Percentiles rank a stretch among this genome's conserved stretches.
phyloP scores from a whole-genome alignment of 495 filamentous ascomycete species.

The Daldinia decipiens region DNA sequence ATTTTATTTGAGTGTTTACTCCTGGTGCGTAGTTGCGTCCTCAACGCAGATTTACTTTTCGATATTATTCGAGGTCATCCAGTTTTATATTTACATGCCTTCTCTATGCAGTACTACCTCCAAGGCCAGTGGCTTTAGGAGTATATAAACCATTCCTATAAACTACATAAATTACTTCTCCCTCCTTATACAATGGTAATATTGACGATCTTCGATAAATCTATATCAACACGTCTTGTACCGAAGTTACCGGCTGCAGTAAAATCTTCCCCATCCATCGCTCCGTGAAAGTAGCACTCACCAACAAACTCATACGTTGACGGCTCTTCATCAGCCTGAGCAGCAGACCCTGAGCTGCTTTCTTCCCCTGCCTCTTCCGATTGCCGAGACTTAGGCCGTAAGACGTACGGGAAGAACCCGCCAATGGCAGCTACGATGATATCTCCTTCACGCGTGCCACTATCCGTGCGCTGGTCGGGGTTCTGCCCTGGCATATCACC shows the following conservation, averaged over 20 bases:
- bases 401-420: conserved; percentile 40
- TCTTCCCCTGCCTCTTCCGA: background rate
- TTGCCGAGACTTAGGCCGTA: conserved; percentile 21
- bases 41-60: conserved; percentile 4
- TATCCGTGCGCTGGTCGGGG: conserved; percentile 12
- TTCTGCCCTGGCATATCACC: conserved; percentile 15
- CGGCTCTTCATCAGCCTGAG: conserved; percentile 5
- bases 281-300: conserved; percentile 39
- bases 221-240: conserved; percentile 8
- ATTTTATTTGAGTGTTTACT: background rate
- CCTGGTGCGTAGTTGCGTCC: background rate
- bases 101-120: background rate
- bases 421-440: conserved; percentile 40
- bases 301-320: conserved; percentile 40
- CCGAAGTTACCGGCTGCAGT: conserved; percentile 4
- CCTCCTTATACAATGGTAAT: conserved; percentile 28
- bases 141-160: background rate
- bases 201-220: conserved; percentile 35
- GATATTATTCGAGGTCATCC: background rate
- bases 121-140: background rate
- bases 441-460: conserved; percentile 38
- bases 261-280: conserved; percentile 44
- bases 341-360: background rate
- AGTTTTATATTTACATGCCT: background rate
- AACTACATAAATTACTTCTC: background rate